Evolutionary conservation across 345 rosid species (phyloP).

Genomic region (Eutrema heterophyllum): DNA sequence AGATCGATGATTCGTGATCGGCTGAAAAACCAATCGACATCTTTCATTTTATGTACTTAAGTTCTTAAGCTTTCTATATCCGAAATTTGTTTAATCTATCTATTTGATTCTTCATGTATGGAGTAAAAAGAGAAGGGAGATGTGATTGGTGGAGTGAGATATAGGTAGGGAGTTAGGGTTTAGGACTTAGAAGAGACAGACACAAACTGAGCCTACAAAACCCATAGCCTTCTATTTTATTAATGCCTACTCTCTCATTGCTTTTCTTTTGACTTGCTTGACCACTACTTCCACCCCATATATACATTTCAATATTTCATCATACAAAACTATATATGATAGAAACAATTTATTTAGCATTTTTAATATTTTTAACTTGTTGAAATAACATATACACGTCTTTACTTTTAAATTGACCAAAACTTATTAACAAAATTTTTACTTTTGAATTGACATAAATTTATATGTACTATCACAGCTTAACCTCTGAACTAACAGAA

Average conservation of each 20-base stretch:
- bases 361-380: neutral
- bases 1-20: neutral
- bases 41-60: neutral
- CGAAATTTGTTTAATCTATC: neutral
- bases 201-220: constrained; percentile 28
- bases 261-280: constrained; percentile 29
- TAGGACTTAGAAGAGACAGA: constrained; percentile 21
- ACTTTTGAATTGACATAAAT: neutral
- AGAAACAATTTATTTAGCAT: neutral
- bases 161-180: constrained; percentile 20
- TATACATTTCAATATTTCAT: neutral
- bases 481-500: neutral
- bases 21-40: neutral
- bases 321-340: neutral
- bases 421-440: neutral
- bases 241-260: constrained; percentile 10
- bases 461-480: neutral
- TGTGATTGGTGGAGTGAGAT: constrained; percentile 7
- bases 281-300: constrained; percentile 1
- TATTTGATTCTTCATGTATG: constrained; percentile 14
- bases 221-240: constrained; percentile 23
- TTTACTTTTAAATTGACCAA: neutral
- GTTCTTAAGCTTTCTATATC: neutral
- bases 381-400: neutral
- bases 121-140: constrained; percentile 1